Evolutionary conservation across 1,139 yeast genomes (phyloP), one percentile per base, ranked within the genome.

Genomic region (Martiniozyma asiatica): DNA sequence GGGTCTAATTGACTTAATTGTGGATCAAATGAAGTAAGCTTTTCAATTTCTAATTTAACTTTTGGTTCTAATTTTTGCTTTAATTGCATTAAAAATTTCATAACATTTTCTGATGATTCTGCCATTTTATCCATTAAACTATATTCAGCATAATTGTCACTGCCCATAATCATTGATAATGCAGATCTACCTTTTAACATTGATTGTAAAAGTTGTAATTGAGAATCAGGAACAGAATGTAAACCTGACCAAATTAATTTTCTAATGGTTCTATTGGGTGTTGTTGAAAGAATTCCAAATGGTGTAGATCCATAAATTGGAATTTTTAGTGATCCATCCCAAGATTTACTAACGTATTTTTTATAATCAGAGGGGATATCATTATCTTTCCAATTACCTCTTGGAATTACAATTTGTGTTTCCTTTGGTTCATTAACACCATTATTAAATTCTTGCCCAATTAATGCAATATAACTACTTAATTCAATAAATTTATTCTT

Each of bases 81-180:
- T 30, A 87, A 53, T 26, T 74, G 73, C 6, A 59, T 53, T 34
- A 89, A 58, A 41, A 89, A 85, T 6, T 75, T 61, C 39, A 62
- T 54, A 1, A 87, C 98, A 45, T 82, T 75, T 19, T 68, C 72
- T 0, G 96, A 94, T 8, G 57, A 65, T 38, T 75, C 75, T 10
- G 94, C 94, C 95, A 89, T 82, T 50, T 92, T 89, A 40, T 84
- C 94, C 37, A 73, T 76, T 24, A 89, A 59, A 48, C 82, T 93
- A 48, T 89, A 87, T 31, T 78, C 77, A 0, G 92, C 73, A 55
- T 63, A 89, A 26, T 82, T 75, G 14, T 58, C 47, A 47, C 71
- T 71, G 0, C 93, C 93, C 60, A 89, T 63, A 58, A 82, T 63
- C 28, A 63, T 61, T 0, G 98, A 87, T 25, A 92, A 57, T 4